Evolutionary conservation across 2,329 filamentous ascomycete species (phyloP).

Genomic region (Curvularia hawaiiensis): DNA sequence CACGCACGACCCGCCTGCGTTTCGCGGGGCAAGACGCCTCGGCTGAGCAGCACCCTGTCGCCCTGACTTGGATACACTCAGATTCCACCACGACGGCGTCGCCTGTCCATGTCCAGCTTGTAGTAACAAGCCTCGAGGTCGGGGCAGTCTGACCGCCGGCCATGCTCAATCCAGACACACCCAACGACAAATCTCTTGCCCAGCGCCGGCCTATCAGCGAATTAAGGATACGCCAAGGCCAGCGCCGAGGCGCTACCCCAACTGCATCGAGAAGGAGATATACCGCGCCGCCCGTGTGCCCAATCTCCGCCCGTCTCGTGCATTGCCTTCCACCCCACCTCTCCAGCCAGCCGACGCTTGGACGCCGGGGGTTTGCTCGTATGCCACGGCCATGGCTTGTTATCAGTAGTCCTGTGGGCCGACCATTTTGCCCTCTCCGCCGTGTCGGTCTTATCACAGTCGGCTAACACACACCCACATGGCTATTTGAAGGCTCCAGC

Average conservation of each 20-base stretch:
- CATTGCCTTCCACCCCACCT: constrained; percentile 19
- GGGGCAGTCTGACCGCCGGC: neutral
- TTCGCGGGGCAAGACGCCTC: constrained; percentile 12
- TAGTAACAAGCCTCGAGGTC: neutral
- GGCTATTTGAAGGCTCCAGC: constrained; percentile 19
- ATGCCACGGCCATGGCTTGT: constrained; percentile 23
- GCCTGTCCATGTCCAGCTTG: neutral
- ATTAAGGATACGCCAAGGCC: constrained; percentile 24
- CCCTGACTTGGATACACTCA: neutral
- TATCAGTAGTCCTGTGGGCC: constrained; percentile 22
- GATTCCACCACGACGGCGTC: neutral
- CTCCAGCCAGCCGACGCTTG: constrained; percentile 26
- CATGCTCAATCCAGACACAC: too few species aligned
- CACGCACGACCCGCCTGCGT: constrained; percentile 5
- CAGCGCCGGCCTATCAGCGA: constrained; percentile 19
- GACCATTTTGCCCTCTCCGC: constrained; percentile 15
- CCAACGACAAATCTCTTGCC: constrained; percentile 11
- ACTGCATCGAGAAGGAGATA: constrained; percentile 28
- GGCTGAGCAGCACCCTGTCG: constrained; percentile 2
- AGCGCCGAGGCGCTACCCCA: constrained; percentile 24
- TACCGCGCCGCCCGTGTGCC: constrained; percentile 18
- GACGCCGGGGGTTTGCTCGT: constrained; percentile 30
- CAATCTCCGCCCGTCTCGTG: constrained; percentile 12
- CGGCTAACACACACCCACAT: constrained; percentile 21
- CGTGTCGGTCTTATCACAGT: constrained; percentile 26